Base-by-base conservation (phyloP, 805 yeast genomes). In the Spathaspora hagerdaliae region DNA sequence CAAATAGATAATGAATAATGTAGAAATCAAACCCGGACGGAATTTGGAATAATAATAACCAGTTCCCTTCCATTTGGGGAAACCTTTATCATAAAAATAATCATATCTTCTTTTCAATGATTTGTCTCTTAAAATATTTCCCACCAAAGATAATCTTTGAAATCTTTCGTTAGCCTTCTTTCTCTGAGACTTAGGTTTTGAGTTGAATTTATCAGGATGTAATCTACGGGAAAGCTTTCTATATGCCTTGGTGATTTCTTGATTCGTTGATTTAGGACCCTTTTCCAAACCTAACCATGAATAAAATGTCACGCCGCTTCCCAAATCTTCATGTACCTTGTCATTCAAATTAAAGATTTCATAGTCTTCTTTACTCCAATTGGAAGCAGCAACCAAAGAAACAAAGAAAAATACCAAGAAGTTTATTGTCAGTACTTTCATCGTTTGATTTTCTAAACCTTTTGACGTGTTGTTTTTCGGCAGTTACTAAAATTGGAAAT, bases 151-250 rank as follows among this genome's bases (percentile, higher is more conserved):
- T 33, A 94, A 75, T 27, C 92, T 71, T 56, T 92, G 88, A 59
- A 83, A 94, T 35, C 88, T 73, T 53, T 82, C 86, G 50, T 78
- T 82, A 5, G 85, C 86, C 19, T 64, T 59, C 51, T 79, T 78
- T 41, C 63, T 67, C 29, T 66, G 63, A 3, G 55, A 48, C n/a
- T 50, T 56, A 15, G 62, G 51, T 9, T 57, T 55, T 10, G 57
- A 50, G 9, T 57, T 52, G 42, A 62, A 54, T 63, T 92, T 90
- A 65, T 92, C 99, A 0, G 99, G 99, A 60, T 92, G 99, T 53
- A 85, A 73, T 50, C 72, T 73, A 43, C 85, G 73, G 2, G 96
- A 83, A 31, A 84, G 59, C 55, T 80, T 83, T 58, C 87, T 81
- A 67, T 86, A 85, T 19, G 86, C 85, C 52, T 78, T 80, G 44